Evolutionary conservation across 2,329 filamentous ascomycete genomes (phyloP).

Genomic region (Penicillium expansum): DNA sequence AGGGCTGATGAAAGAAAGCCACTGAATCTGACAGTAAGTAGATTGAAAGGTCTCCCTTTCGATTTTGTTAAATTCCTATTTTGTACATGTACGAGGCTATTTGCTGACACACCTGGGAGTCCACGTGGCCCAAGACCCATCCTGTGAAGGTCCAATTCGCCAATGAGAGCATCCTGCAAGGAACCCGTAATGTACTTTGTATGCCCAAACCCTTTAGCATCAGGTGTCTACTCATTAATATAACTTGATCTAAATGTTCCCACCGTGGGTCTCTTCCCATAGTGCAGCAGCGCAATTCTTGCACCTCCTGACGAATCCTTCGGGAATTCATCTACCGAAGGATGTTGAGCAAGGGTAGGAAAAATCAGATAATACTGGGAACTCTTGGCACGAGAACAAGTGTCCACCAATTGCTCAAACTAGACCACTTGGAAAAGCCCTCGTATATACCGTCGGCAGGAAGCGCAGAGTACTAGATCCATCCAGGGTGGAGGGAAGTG

Average conservation of each 20-base stretch:
- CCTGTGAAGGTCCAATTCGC: not conserved
- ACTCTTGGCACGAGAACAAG: slow-evolving; percentile 1
- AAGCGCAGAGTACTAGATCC: slow-evolving; percentile 15
- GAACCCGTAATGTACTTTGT: not conserved
- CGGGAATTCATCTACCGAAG: not conserved
- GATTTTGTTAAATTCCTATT: not conserved
- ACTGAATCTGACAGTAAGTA: not conserved
- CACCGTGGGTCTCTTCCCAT: not conserved
- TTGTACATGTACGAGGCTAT: not conserved
- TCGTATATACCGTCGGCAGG: slow-evolving; percentile 10
- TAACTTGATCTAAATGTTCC: not conserved
- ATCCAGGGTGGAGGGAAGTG: slow-evolving; percentile 23
- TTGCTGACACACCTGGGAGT: not conserved
- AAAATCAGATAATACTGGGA: slow-evolving; percentile 6
- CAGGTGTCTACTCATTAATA: not conserved
- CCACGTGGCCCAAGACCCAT: not conserved
- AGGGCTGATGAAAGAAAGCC: not conserved
- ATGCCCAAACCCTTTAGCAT: not conserved
- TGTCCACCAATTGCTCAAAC: slow-evolving; percentile 2
- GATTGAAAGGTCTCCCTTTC: not conserved
- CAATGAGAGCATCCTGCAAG: not conserved
- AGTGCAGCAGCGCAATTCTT: not conserved
- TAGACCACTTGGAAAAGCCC: slow-evolving; percentile 2
- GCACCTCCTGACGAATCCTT: not conserved
- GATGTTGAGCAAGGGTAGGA: not conserved